Evolutionary conservation across 169 alveolate genomes (phyloP).

Genomic region (Plasmodium sp.): DNA sequence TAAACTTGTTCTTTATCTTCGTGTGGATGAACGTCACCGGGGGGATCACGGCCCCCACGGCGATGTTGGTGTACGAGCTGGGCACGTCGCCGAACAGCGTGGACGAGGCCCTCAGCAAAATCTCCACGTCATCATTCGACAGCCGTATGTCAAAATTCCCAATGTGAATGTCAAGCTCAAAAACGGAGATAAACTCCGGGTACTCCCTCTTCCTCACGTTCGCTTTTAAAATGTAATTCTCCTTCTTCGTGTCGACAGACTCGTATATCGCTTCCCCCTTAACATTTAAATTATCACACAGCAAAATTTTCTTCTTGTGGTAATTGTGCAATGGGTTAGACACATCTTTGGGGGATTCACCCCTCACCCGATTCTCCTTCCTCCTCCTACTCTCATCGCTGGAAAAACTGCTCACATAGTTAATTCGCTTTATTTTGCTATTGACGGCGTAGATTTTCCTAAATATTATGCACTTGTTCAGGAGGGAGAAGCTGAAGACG

Average conservation of each 20-base stretch:
- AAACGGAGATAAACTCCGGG: conserved; percentile 39
- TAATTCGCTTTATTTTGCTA: conserved; percentile 71
- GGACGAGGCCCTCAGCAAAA: conserved; percentile 56
- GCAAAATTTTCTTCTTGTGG: conserved; percentile 49
- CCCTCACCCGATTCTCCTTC: not conserved
- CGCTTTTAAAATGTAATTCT: conserved; percentile 22
- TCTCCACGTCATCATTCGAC: conserved; percentile 73
- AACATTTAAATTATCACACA: conserved; percentile 73
- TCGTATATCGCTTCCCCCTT: conserved; percentile 73
- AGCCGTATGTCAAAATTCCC: conserved; percentile 71
- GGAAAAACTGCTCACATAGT: conserved; percentile 17
- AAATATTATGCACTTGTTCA: conserved; percentile 59
- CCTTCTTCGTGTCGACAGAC: conserved; percentile 57
- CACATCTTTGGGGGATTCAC: not conserved
- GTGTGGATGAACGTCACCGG: conserved; percentile 44
- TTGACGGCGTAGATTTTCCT: conserved; percentile 67
- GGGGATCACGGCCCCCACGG: conserved; percentile 8
- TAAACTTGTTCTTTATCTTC: conserved; percentile 63
- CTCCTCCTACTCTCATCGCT: not conserved
- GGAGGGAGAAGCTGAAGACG: conserved; percentile 53
- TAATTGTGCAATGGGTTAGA: conserved; percentile 54
- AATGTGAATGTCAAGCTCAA: conserved; percentile 56
- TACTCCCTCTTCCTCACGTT: conserved; percentile 3
- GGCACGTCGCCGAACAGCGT: conserved; percentile 73
- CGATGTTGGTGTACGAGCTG: conserved; percentile 33